Evolutionary conservation across 495 filamentous ascomycete species (phyloP).

Genomic region (Viridothelium virens): DNA sequence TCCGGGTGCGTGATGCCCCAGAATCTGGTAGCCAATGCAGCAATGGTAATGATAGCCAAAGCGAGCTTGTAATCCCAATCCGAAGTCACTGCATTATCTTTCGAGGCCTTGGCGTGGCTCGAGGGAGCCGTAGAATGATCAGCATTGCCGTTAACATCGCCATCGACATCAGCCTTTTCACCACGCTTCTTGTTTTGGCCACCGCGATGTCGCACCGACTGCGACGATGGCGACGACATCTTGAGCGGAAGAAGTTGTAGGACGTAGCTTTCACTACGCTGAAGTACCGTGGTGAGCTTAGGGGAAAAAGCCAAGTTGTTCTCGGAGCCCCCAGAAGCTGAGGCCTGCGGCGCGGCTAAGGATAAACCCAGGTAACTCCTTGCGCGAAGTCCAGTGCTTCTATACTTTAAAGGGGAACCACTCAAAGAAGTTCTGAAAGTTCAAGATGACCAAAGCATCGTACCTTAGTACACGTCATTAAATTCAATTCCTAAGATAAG

Average conservation of each 20-base stretch:
- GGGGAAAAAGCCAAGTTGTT: conserved; percentile 1
- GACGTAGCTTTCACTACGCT: background rate
- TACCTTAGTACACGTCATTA: background rate
- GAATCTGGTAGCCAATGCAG: conserved; percentile 88
- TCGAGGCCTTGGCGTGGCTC: conserved; percentile 21
- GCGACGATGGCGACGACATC: conserved; percentile 15
- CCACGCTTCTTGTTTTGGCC: conserved; percentile 11
- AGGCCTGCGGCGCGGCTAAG: background rate
- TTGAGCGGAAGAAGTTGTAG: background rate
- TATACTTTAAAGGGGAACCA: background rate
- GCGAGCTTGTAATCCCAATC: conserved; percentile 85
- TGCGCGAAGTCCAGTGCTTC: background rate
- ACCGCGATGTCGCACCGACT: conserved; percentile 13
- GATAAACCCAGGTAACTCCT: background rate
- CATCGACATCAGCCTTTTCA: background rate
- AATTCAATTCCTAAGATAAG: background rate
- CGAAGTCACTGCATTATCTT: conserved; percentile 31
- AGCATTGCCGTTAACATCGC: background rate
- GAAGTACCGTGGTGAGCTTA: background rate
- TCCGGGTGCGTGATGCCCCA: conserved; percentile 91
- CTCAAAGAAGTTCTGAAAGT: background rate
- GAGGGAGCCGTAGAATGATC: conserved; percentile 23
- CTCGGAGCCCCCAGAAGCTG: background rate
- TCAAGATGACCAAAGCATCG: background rate
- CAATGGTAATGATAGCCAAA: conserved; percentile 63